Evolutionary conservation across 139 green algal species (phyloP).

Genomic region (Coccomyxa sp.): DNA sequence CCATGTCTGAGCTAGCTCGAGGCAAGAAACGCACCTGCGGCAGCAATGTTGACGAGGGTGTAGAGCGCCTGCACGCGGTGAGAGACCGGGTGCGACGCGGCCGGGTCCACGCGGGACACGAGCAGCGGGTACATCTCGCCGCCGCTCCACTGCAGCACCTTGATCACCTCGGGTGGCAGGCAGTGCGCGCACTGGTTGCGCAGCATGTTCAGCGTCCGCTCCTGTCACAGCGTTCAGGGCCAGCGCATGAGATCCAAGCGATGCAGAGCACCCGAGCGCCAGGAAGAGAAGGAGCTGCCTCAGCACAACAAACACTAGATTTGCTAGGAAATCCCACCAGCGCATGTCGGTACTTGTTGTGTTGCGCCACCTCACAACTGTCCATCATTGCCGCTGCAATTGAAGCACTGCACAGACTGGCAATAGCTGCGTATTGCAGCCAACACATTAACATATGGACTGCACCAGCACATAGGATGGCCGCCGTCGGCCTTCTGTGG

Average conservation of each 20-base stretch:
- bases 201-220: conserved; percentile 36
- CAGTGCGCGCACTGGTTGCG: neutral
- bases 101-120: neutral
- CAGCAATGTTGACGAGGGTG: conserved; percentile 7
- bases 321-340: too few relatives aligned
- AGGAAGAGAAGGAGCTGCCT: neutral
- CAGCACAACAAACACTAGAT: too few relatives aligned
- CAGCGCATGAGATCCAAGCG: neutral
- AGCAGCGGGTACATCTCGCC: neutral
- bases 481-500: too few relatives aligned
- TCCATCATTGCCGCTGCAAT: too few relatives aligned
- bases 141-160: neutral
- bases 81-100: neutral
- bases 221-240: conserved; percentile 17
- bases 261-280: neutral
- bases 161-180: neutral
- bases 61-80: neutral
- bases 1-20: too few relatives aligned
- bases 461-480: too few relatives aligned
- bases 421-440: too few relatives aligned
- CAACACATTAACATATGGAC: too few relatives aligned
- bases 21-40: conserved; percentile 4
- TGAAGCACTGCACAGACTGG: too few relatives aligned
- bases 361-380: too few relatives aligned
- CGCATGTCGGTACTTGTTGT: too few relatives aligned